Evolutionary conservation across 139 green algal species (phyloP).

Genomic region (Edaphochlamys debaryana): DNA sequence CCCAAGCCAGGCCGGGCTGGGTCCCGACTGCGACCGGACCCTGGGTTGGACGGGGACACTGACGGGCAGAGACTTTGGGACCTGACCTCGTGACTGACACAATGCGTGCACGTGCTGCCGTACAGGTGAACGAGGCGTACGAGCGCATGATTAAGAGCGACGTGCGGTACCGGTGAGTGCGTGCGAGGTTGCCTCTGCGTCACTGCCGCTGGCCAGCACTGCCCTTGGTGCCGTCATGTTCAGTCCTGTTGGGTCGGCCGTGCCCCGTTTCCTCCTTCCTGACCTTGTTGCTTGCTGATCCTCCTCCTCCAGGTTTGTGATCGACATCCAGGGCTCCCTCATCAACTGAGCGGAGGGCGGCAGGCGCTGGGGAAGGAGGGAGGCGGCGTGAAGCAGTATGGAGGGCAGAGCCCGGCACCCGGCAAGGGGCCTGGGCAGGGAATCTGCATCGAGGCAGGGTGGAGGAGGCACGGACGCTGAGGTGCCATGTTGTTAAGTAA

Average conservation of each 20-base stretch:
- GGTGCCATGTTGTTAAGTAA: too few species aligned
- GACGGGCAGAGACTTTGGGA: neutral
- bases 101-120: neutral
- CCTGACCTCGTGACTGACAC: too few species aligned
- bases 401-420: too few species aligned
- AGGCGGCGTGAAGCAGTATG: too few species aligned
- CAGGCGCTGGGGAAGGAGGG: too few species aligned
- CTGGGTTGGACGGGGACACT: neutral
- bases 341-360: neutral
- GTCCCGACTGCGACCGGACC: too few species aligned
- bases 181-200: neutral
- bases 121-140: slow-evolving; percentile 72
- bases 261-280: neutral
- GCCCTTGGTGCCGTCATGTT: neutral
- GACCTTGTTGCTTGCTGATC: neutral
- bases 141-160: slow-evolving; percentile 71
- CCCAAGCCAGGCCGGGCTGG: too few species aligned
- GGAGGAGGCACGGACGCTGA: too few species aligned
- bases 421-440: too few species aligned
- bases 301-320: slow-evolving; percentile 60
- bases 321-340: slow-evolving; percentile 67
- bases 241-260: neutral
- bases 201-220: neutral
- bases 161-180: slow-evolving; percentile 64
- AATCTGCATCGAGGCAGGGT: too few species aligned